Base-by-base conservation (phyloP, 495 filamentous ascomycete species). In the Trichoderma asperelloides region DNA sequence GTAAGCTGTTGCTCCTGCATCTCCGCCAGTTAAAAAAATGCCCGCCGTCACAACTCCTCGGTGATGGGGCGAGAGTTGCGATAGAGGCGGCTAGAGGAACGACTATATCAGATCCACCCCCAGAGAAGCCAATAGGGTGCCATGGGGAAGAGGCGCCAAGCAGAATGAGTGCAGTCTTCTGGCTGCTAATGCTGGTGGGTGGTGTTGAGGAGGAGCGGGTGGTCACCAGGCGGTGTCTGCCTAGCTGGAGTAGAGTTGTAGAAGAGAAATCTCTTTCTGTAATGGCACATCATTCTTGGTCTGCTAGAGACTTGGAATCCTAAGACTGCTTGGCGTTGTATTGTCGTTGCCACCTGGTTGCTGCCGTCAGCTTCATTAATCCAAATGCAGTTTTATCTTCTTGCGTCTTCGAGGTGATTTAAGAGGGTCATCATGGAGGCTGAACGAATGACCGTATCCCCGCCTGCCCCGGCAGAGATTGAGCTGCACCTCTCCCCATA, bases 111-210 rank as follows among this genome's bases (percentile, higher is more conserved):
- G 55, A 16, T 60, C 55, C 55, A 60, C 55, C 23, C 55, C 23
- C 27, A 23, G 15, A 27, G 27, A 60, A 11, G 55, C 55, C 55
- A 60, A 60, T 60, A 30, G 55, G 55, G 55, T 60, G 55, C 25
- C 55, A 13, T 60, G 55, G 55, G 55, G 49, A 57, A 18, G 27
- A 60, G 55, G 27, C 27, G 55, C 55, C 55, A 60, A 60, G 55
- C 55, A 28, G 55, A 28, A 25, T 2, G 9, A 25, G 13, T 28
- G 25, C 23, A 18, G 55, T 30, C 25, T 60, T 21, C 28, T 18
- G 6, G n/a, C 25, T 30, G 13, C 23, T 60, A 25, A 60, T 60
- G 33, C 33, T 37, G 55, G 49, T 55, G 49, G 55, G 49, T 55
- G 49, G 47, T 60, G 55, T 60, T 23, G 47, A 51, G 47, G 55